These are phyloP conservation scores for Cutaneotrichosporon arboriforme DNA, from an alignment of 1,284 basidiomycete species.

Conservation along the genomic window DNA sequence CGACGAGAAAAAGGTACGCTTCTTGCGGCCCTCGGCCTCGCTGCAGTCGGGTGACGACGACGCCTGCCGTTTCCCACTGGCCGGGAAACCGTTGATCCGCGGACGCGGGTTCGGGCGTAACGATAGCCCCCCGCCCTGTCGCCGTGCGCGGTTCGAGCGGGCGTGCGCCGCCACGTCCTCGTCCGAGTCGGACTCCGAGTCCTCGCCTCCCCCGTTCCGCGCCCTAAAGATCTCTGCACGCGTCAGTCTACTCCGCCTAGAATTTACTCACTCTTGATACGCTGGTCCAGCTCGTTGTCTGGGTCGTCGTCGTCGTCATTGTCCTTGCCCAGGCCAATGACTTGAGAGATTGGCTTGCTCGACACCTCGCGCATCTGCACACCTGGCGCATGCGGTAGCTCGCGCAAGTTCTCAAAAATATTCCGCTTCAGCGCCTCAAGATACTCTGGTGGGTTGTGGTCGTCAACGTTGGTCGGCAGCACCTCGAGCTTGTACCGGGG, in stretches of 20 bases:
- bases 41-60: conserved; percentile 13
- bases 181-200: conserved; percentile 25
- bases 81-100: conserved; percentile 18
- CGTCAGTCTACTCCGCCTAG: not conserved
- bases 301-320: conserved; percentile 43
- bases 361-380: conserved; percentile 83
- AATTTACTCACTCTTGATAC: conserved; percentile 38
- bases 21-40: conserved; percentile 16
- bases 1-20: conserved; percentile 22
- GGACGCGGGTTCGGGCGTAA: conserved; percentile 21
- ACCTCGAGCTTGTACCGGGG: conserved; percentile 93
- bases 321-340: conserved; percentile 36
- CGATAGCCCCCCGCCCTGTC: conserved; percentile 22
- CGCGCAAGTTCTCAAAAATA: conserved; percentile 71
- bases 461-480: conserved; percentile 86
- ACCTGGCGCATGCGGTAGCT: conserved; percentile 75
- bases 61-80: conserved; percentile 13
- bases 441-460: conserved; percentile 79
- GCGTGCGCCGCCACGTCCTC: conserved; percentile 25
- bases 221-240: conserved; percentile 22
- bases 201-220: conserved; percentile 17
- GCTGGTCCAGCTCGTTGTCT: conserved; percentile 45
- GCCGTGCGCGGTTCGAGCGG: conserved; percentile 18
- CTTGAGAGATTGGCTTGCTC: conserved; percentile 39
- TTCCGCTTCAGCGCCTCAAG: conserved; percentile 69